A percentile compares a stretch with the other conserved stretches of the same genome.
Conservation (phyloP, 2,329 filamentous ascomycete genomes). For the Paracoccidioides lutzii region DNA sequence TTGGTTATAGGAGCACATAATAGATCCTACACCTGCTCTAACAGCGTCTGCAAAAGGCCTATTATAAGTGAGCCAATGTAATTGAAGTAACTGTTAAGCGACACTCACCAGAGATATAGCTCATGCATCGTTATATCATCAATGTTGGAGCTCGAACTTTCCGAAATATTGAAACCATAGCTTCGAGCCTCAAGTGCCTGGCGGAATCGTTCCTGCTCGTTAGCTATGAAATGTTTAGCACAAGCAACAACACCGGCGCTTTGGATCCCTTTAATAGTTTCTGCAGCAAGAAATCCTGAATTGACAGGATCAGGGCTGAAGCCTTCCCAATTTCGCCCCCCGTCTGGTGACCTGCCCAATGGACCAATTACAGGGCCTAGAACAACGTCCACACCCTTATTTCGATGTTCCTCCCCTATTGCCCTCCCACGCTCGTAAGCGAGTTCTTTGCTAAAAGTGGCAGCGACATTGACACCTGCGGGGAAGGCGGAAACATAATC, state of each 20-base stretch:
- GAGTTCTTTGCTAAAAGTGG: slow-evolving; percentile 65
- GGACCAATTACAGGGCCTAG: slow-evolving; percentile 68
- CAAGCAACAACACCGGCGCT: slow-evolving; percentile 70
- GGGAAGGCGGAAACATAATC: slow-evolving; percentile 77
- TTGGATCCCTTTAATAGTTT: slow-evolving; percentile 69
- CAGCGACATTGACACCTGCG: slow-evolving; percentile 63
- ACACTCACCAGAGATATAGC: slow-evolving; percentile 44
- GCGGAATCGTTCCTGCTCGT: slow-evolving; percentile 64
- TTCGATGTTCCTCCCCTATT: slow-evolving; percentile 63
- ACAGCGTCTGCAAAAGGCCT: slow-evolving; percentile 58
- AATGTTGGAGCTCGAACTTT: slow-evolving; percentile 47
- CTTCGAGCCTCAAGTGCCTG: slow-evolving; percentile 45
- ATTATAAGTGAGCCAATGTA: slow-evolving; percentile 3
- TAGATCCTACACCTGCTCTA: slow-evolving; percentile 48
- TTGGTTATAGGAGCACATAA: slow-evolving; percentile 66
- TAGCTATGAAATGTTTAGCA: slow-evolving; percentile 62
- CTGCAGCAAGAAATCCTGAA: slow-evolving; percentile 57
- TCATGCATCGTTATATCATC: slow-evolving; percentile 53
- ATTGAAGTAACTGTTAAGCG: neutral
- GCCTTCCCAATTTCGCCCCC: slow-evolving; percentile 55
- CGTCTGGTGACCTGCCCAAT: slow-evolving; percentile 53
- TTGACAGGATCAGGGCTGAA: slow-evolving; percentile 63
- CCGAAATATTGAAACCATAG: slow-evolving; percentile 50
- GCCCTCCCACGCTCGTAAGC: slow-evolving; percentile 56
- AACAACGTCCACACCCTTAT: slow-evolving; percentile 61